Evolutionary conservation across 768 basidiomycete genomes (phyloP).

Genomic region (Lentinus brumalis): DNA sequence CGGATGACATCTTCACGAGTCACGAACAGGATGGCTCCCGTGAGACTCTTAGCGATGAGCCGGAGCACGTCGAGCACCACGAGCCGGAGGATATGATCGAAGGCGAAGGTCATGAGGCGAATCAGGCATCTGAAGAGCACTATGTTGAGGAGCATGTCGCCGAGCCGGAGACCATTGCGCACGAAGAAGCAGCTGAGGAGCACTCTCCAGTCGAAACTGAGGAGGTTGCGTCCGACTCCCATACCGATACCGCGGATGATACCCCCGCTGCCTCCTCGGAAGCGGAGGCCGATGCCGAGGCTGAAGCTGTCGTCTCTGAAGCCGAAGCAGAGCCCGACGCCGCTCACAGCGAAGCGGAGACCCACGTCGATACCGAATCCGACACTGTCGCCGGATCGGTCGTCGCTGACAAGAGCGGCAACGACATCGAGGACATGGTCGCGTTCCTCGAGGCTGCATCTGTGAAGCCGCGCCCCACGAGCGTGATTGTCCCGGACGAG

Average conservation of each 20-base stretch:
- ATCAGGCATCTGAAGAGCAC: neutral
- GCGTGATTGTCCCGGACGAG: constrained; percentile 23
- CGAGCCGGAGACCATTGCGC: constrained; percentile 11
- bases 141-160: neutral
- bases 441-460: constrained; percentile 56
- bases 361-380: constrained; percentile 21
- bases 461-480: constrained; percentile 12
- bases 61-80: constrained; percentile 18
- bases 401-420: constrained; percentile 24
- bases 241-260: neutral
- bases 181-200: neutral
- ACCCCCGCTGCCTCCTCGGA: neutral
- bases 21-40: constrained; percentile 25
- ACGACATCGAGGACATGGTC: constrained; percentile 66
- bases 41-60: constrained; percentile 21
- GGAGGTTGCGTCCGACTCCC: neutral
- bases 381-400: constrained; percentile 25
- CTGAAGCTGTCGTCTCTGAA: constrained; percentile 8
- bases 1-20: constrained; percentile 10
- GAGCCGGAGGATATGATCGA: constrained; percentile 26
- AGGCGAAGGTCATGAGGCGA: constrained; percentile 5
- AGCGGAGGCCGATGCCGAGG: neutral
- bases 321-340: constrained; percentile 12
- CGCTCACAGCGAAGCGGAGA: constrained; percentile 17
- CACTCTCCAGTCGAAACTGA: neutral